A percentile compares a stretch with the other conserved stretches of the same genome.
Evolutionary conservation across 805 yeast genomes (phyloP).

Genomic region (Candida broadrunensis): DNA sequence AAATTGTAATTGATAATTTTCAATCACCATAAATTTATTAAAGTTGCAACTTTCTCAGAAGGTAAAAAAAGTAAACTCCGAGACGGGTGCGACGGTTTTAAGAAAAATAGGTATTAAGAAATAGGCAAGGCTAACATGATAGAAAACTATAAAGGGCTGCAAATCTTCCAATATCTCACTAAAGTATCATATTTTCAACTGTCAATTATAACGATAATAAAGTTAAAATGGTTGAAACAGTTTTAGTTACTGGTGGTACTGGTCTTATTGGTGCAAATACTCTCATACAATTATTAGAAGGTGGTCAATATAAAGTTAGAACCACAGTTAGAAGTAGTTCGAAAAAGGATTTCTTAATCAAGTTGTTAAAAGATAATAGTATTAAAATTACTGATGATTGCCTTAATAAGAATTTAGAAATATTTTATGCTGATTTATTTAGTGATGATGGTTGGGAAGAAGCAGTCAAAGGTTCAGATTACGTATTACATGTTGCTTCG

Average conservation of each 20-base stretch:
- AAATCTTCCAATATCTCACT: no score
- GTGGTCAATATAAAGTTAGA: slow-evolving; percentile 10
- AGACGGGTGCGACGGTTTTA: no score
- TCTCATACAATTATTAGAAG: slow-evolving; percentile 10
- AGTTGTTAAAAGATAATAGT: slow-evolving; percentile 5
- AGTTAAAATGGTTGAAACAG: neutral
- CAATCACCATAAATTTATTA: no score
- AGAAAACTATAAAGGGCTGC: no score
- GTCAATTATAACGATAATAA: no score
- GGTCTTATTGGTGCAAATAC: slow-evolving; percentile 15
- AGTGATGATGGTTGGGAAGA: slow-evolving; percentile 16
- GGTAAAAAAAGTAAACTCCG: no score
- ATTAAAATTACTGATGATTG: slow-evolving; percentile 18
- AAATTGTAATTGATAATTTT: no score
- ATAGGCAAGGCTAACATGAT: no score
- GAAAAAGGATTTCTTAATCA: neutral
- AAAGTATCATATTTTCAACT: no score
- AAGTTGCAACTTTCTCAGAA: no score
- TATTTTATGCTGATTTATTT: slow-evolving; percentile 3
- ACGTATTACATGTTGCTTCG: slow-evolving; percentile 36
- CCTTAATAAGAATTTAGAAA: slow-evolving; percentile 9
- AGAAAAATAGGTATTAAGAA: no score
- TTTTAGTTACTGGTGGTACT: slow-evolving; percentile 15
- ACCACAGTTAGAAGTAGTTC: slow-evolving; percentile 6
- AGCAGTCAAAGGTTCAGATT: slow-evolving; percentile 29